phyloP scores from a whole-genome alignment of 306 rosid species.

The Ormosia emarginata region DNA sequence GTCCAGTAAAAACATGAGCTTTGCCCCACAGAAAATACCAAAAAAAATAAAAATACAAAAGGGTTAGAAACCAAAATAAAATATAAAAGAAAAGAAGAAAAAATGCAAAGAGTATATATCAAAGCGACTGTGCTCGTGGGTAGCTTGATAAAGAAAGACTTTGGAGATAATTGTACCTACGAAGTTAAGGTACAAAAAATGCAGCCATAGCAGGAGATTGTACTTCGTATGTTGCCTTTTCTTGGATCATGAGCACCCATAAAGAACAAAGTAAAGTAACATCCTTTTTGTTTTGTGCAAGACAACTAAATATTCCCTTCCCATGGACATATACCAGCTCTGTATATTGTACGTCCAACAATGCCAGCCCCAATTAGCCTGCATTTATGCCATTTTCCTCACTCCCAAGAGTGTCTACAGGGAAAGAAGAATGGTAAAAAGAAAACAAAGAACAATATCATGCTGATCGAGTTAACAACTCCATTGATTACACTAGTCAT shows the following conservation, averaged over 20 bases:
- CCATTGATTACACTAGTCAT: too few relatives aligned
- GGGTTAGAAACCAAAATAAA: background rate
- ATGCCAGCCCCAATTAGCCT: background rate
- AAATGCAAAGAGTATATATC: background rate
- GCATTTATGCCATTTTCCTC: background rate
- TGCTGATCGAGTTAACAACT: too few relatives aligned
- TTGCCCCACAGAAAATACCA: background rate
- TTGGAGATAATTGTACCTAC: background rate
- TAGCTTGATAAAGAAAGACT: background rate
- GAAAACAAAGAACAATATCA: background rate
- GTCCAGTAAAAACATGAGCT: background rate
- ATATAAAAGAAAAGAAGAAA: background rate
- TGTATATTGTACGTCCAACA: background rate
- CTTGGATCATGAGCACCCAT: background rate
- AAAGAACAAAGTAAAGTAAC: background rate
- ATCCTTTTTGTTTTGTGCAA: background rate
- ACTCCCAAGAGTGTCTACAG: background rate
- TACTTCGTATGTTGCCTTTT: background rate
- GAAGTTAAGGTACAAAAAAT: background rate
- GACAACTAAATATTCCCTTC: background rate
- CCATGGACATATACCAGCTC: background rate
- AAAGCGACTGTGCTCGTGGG: background rate
- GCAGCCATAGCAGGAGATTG: background rate
- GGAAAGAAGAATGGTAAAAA: too few relatives aligned
- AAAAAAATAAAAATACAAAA: background rate